Base-by-base conservation (phyloP, 306 rosid genomes). In the Lablab purpureus region DNA sequence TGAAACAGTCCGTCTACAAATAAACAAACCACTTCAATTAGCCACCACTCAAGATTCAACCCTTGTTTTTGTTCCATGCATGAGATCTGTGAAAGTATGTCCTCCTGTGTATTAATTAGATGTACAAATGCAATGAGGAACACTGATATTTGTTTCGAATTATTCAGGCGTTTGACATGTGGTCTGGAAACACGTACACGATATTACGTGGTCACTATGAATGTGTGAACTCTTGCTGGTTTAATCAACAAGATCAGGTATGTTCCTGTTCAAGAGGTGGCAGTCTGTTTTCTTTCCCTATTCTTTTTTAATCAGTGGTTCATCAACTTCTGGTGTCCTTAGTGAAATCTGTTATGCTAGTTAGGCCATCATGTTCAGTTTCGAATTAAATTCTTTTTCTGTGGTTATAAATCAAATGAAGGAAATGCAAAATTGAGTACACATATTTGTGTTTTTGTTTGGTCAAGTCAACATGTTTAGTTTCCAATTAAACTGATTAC, bases 41-140 rank as follows among this genome's bases (percentile, higher is more conserved):
- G 99, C 98, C 71, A 91, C 97, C 67, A 77, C 88, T 79, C 93
- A 80, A 73, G 96, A 90, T 83, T 83, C 94, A 10, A 63, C 85
- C 74, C 83, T 84, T 67, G 90, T 87, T 81, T 95, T 95, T 85
- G 97, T 90, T 87, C 99, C 99, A 65, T 95, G 99, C 96, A 93
- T 91, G 98, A 76, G 93, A 75, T 28, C 94, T 83, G 96, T 90
- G 79, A 95, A 95, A 84, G 98, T 93, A 86, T 9, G 28, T 27
- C 52, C 75, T 43, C 50, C 8, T 41, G 58, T 43, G 22, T 59
- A 69, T 67, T 82, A 40, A 68, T 49, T 83, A 51, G 19, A 72
- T 54, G 21, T 32, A 58, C 40, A 70, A 51, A 71, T 74, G 75
- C 66, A 66, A 78, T 27, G 40, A 18, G 32, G 41, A 73, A 80